These are phyloP conservation scores for Arabis alpina DNA, from an alignment of 345 rosid species.

Conservation along the genomic window DNA sequence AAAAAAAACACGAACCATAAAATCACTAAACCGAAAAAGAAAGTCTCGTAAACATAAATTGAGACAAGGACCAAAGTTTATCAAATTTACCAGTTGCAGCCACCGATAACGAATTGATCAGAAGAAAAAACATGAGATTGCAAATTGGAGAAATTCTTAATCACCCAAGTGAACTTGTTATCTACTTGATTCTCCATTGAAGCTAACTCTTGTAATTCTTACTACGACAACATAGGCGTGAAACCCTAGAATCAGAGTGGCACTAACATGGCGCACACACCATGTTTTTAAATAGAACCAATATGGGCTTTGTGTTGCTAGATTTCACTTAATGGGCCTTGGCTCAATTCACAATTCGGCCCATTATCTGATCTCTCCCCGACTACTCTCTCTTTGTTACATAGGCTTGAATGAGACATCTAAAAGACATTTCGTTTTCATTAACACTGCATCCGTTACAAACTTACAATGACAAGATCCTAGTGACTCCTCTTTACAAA, in stretches of 20 bases:
- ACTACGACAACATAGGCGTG: too few relatives aligned
- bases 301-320: too few relatives aligned
- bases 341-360: too few relatives aligned
- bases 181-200: slow-evolving; percentile 3
- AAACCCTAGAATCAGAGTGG: too few relatives aligned
- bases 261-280: too few relatives aligned
- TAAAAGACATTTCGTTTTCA: not conserved
- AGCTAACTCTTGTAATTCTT: not conserved
- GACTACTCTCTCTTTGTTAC: too few relatives aligned
- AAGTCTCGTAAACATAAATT: not conserved
- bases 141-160: slow-evolving; percentile 1
- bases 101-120: not conserved
- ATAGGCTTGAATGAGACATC: not conserved
- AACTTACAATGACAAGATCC: not conserved
- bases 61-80: too few relatives aligned
- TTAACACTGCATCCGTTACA: not conserved
- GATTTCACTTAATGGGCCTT: too few relatives aligned
- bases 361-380: too few relatives aligned
- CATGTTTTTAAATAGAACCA: too few relatives aligned
- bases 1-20: not conserved
- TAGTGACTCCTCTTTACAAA: not conserved
- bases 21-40: not conserved
- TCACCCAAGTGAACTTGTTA: slow-evolving; percentile 17
- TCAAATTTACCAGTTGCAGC: too few relatives aligned
- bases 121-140: not conserved